A percentile compares a stretch with the other conserved stretches of the same genome.
These are phyloP conservation scores for Botryotinia narcissicola DNA, from an alignment of 2,329 filamentous ascomycete species.

Conservation along the genomic window DNA sequence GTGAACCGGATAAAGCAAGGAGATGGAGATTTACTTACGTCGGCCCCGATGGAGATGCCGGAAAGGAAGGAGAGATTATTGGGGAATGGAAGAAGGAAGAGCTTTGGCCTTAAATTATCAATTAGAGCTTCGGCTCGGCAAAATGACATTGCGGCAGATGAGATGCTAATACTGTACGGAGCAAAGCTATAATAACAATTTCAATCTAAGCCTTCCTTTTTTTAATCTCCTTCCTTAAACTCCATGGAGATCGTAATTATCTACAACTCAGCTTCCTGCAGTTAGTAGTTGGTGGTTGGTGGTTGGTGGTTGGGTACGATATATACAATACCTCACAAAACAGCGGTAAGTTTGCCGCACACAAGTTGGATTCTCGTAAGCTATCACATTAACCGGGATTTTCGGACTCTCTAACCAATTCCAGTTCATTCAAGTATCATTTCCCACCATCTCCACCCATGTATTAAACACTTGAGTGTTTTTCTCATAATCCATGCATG, in stretches of 20 bases:
- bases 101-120: slow-evolving; percentile 34
- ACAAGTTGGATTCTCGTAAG: not conserved
- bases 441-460: not conserved
- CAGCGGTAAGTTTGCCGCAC: not conserved
- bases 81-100: slow-evolving; percentile 51
- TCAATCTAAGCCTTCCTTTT: not conserved
- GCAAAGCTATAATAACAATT: not conserved
- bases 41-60: slow-evolving; percentile 39
- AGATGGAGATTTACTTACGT: slow-evolving; percentile 58
- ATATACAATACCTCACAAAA: not conserved
- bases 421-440: not conserved
- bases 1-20: slow-evolving; percentile 53
- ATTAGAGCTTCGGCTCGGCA: not conserved
- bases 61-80: slow-evolving; percentile 49
- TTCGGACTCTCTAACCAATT: not conserved
- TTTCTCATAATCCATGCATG: not conserved
- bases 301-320: not conserved
- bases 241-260: not conserved
- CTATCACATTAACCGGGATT: not conserved
- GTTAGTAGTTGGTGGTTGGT: not conserved
- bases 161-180: not conserved
- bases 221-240: too few relatives aligned
- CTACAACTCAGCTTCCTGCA: not conserved
- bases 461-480: not conserved
- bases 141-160: not conserved